Evolutionary conservation across 768 basidiomycete genomes (phyloP).

Genomic region (Leucosporidium yakuticum): DNA sequence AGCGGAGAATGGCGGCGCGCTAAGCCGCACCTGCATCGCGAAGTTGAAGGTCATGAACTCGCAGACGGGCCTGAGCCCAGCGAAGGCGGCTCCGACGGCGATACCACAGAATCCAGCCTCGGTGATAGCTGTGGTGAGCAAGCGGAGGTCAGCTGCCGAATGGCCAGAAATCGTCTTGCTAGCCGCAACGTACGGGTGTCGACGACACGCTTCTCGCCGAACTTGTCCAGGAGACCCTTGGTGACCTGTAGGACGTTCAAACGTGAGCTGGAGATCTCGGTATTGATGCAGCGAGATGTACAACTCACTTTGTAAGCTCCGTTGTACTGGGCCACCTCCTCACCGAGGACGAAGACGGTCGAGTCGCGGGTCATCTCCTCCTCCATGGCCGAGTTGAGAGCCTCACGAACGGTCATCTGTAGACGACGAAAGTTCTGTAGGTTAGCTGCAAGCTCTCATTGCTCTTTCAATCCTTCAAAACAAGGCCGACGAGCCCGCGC

Average conservation of each 20-base stretch:
- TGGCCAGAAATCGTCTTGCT: too few relatives aligned
- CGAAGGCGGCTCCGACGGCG: slow-evolving; percentile 87
- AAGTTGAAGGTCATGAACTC: slow-evolving; percentile 99
- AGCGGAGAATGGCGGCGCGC: slow-evolving; percentile 3
- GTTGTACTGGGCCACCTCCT: slow-evolving; percentile 98
- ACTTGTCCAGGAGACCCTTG: slow-evolving; percentile 97
- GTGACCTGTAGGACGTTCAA: slow-evolving; percentile 60
- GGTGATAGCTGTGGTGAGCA: slow-evolving; percentile 49
- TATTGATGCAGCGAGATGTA: slow-evolving; percentile 3
- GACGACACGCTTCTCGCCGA: slow-evolving; percentile 95
- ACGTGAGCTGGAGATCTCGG: neutral
- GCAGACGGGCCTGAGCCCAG: slow-evolving; percentile 92
- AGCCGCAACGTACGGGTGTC: slow-evolving; percentile 56
- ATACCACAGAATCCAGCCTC: slow-evolving; percentile 99
- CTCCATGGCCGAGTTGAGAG: slow-evolving; percentile 95
- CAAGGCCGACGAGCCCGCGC: neutral
- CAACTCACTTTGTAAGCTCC: slow-evolving; percentile 79
- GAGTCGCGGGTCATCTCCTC: slow-evolving; percentile 98
- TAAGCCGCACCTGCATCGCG: slow-evolving; percentile 68
- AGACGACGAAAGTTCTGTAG: neutral
- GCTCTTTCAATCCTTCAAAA: neutral
- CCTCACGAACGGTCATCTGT: slow-evolving; percentile 97
- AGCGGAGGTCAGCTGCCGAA: neutral
- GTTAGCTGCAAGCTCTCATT: neutral
- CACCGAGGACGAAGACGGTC: slow-evolving; percentile 87